Evolutionary conservation across 1,284 basidiomycete species (phyloP), one percentile per base, ranked within the genome.

Genomic region (Boletus calvinii): DNA sequence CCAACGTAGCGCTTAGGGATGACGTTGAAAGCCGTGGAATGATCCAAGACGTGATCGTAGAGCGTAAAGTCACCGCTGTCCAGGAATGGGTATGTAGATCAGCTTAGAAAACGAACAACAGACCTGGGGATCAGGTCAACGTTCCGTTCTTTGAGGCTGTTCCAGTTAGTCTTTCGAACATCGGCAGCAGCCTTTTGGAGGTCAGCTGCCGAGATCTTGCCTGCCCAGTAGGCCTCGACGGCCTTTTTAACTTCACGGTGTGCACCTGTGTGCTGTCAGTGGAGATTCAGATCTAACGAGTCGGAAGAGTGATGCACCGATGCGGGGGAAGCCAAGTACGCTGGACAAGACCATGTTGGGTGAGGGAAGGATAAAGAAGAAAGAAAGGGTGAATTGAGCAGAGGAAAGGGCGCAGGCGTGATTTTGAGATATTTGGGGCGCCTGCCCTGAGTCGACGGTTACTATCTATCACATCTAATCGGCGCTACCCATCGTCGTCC

Each of bases 211-310:
- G 87, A 82, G 70, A 87, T 79, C 77, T 98, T 99, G 74, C 90
- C 92, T 46, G 82, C 92, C 97, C 97, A 99, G 83, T 98, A 99
- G 59, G 90, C 87, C 77, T 98, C 95, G 65, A 96, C 90, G 63
- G 95, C 94, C 80, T 99, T 99, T 81, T 99, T 99, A 65, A 97
- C 86, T 79, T 98, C 94, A 79, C 95, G 92, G 78, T 94, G 90
- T 55, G 89, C 87, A 77, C 92, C 92, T 63, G 38, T 32, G 39
- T 29, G 6, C 7, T 37, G 43, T 53, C 20, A 44, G 50, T 13
- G 30, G 11, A n/a, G 17, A 43, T 29, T 1, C n/a, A 3, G 29
- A 48, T n/a, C 15, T 0, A 26, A 24, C n/a, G 4, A 41, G 34
- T 11, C 15, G 34, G 6, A 22, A 31, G 26, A 30, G 18, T 22